Conservation (phyloP, 768 basidiomycete species). For the Boletus coccyginus region DNA sequence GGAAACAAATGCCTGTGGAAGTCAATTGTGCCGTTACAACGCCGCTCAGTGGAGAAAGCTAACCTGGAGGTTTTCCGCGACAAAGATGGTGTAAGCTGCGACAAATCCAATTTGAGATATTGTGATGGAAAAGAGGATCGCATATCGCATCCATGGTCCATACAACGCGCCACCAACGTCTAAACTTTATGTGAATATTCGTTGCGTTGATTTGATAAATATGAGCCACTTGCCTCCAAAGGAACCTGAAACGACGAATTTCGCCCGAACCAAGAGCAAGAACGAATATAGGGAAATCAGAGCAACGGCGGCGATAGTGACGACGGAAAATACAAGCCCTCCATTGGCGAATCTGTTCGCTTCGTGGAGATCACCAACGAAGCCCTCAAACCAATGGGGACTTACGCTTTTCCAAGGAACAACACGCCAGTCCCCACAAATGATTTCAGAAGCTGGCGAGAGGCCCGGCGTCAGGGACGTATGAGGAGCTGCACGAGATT, state of each 20-base stretch:
- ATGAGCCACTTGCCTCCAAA: constrained; percentile 72
- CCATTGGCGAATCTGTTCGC: constrained; percentile 85
- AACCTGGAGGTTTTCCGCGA: constrained; percentile 81
- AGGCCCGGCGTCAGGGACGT: neutral
- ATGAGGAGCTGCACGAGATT: neutral
- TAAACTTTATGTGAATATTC: constrained; percentile 25
- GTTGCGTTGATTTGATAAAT: neutral
- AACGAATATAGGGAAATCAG: constrained; percentile 90
- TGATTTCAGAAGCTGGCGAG: constrained; percentile 76
- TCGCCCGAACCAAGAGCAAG: constrained; percentile 83
- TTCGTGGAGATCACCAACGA: constrained; percentile 4
- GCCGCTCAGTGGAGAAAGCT: neutral
- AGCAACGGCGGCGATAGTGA: constrained; percentile 80
- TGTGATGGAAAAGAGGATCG: constrained; percentile 84
- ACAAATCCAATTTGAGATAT: constrained; percentile 91
- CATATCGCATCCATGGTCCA: constrained; percentile 89
- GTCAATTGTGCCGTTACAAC: neutral
- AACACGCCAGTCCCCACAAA: constrained; percentile 96
- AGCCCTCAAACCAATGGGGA: neutral
- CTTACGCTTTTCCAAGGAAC: constrained; percentile 90
- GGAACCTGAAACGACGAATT: constrained; percentile 85
- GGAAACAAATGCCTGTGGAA: constrained; percentile 71
- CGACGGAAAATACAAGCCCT: constrained; percentile 82
- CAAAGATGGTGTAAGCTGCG: constrained; percentile 92
- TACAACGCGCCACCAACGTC: constrained; percentile 94